These are phyloP conservation scores for Solanum hybrid DNA, from an alignment of 305 asterid genomes.

Conservation along the genomic window DNA sequence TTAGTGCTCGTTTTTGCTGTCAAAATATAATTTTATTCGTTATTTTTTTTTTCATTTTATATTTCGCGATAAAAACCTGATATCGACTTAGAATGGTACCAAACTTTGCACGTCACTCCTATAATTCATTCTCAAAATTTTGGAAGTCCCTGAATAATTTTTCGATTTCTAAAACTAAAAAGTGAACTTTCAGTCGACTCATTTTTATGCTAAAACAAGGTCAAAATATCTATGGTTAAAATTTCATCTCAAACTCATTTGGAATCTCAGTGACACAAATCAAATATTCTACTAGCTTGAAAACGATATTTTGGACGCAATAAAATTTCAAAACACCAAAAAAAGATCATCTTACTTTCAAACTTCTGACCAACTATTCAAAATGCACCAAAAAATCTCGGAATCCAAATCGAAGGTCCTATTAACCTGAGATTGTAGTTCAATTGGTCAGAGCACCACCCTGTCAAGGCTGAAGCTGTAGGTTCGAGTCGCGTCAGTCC, in stretches of 20 bases:
- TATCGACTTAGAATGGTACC: neutral
- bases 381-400: neutral
- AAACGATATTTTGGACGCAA: neutral
- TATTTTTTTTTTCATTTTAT: too few species aligned
- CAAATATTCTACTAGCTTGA: neutral
- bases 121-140: neutral
- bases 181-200: neutral
- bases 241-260: neutral
- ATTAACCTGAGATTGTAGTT: neutral
- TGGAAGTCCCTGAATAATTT: neutral
- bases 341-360: neutral
- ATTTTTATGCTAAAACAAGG: neutral
- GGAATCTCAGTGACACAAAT: neutral
- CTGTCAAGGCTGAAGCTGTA: neutral
- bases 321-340: neutral
- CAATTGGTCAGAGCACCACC: neutral
- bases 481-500: neutral
- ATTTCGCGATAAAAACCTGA: neutral
- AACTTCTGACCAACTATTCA: neutral
- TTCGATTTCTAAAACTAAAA: neutral
- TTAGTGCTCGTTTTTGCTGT: neutral
- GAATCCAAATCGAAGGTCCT: neutral
- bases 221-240: neutral
- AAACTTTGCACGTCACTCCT: neutral
- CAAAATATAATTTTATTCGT: too few species aligned